phyloP scores from a whole-genome alignment of 257 asterid genomes.

The Linaria vulgaris region DNA sequence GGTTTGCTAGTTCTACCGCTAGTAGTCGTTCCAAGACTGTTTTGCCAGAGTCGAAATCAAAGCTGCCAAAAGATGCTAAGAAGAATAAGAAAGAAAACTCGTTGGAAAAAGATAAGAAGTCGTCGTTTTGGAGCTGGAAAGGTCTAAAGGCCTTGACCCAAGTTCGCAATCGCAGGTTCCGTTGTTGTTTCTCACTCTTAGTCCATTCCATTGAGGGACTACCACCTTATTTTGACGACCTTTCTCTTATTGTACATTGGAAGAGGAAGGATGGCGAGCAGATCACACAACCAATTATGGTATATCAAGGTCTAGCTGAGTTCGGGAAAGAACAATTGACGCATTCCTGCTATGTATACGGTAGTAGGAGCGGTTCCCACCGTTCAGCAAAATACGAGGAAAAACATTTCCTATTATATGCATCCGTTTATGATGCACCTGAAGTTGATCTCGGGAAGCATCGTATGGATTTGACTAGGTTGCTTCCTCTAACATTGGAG shows the following conservation, averaged over 20 bases:
- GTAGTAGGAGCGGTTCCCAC: slow-evolving; percentile 76
- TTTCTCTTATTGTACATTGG: slow-evolving; percentile 76
- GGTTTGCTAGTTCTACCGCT: slow-evolving; percentile 70
- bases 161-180: slow-evolving; percentile 60
- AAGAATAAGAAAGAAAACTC: slow-evolving; percentile 41
- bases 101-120: slow-evolving; percentile 66
- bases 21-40: slow-evolving; percentile 86
- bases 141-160: slow-evolving; percentile 72
- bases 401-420: slow-evolving; percentile 71
- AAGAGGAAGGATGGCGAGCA: slow-evolving; percentile 75
- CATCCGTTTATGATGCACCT: slow-evolving; percentile 61
- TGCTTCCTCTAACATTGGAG: slow-evolving; percentile 90
- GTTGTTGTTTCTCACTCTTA: slow-evolving; percentile 69
- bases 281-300: slow-evolving; percentile 58
- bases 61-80: slow-evolving; percentile 46
- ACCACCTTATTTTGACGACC: slow-evolving; percentile 56
- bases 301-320: slow-evolving; percentile 61
- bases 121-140: slow-evolving; percentile 94
- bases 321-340: slow-evolving; percentile 76
- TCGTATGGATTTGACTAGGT: slow-evolving; percentile 77
- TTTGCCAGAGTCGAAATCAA: slow-evolving; percentile 51
- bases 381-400: slow-evolving; percentile 88
- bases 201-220: slow-evolving; percentile 80
- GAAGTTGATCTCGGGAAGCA: slow-evolving; percentile 91
- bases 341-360: slow-evolving; percentile 73